Percentiles rank a stretch among this genome's conserved stretches.
Conservation (phyloP, 2,329 filamentous ascomycete genomes). For the Lachnellula cervina region DNA sequence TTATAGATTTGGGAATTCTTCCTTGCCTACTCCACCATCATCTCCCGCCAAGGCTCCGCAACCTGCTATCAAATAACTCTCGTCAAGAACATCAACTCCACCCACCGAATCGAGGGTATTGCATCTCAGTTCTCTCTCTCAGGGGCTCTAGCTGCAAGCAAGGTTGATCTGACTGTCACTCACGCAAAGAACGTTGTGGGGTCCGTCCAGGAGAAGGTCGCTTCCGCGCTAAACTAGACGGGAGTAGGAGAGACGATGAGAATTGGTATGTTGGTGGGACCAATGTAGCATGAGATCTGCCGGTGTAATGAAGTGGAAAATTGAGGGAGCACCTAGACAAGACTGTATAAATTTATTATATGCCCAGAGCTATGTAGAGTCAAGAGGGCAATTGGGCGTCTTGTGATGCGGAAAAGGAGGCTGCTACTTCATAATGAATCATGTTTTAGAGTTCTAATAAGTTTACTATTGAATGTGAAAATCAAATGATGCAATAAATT, state of each 20-base stretch:
- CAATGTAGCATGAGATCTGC: background rate
- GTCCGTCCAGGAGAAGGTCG: background rate
- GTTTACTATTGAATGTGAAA: too few species aligned
- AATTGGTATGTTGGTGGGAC: slow-evolving; percentile 2
- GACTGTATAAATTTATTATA: background rate
- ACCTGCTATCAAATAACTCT: slow-evolving; percentile 75
- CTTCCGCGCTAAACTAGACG: background rate
- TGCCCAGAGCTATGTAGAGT: background rate
- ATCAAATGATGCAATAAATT: too few species aligned
- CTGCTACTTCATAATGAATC: background rate
- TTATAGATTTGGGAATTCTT: slow-evolving; percentile 74
- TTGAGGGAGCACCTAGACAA: background rate
- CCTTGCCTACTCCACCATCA: slow-evolving; percentile 71
- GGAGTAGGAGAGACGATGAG: background rate
- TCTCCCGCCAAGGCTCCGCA: slow-evolving; percentile 68
- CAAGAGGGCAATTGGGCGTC: background rate
- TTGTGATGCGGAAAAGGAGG: background rate
- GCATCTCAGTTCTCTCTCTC: slow-evolving; percentile 59
- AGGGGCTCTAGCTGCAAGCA: slow-evolving; percentile 49
- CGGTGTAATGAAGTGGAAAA: background rate
- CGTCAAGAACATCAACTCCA: slow-evolving; percentile 80
- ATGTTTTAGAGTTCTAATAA: background rate
- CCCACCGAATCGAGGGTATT: slow-evolving; percentile 70
- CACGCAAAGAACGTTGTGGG: slow-evolving; percentile 17
- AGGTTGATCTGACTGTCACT: slow-evolving; percentile 19